phyloP scores from a whole-genome alignment of 352 stramenopile species.

The Pythium monospermum region DNA sequence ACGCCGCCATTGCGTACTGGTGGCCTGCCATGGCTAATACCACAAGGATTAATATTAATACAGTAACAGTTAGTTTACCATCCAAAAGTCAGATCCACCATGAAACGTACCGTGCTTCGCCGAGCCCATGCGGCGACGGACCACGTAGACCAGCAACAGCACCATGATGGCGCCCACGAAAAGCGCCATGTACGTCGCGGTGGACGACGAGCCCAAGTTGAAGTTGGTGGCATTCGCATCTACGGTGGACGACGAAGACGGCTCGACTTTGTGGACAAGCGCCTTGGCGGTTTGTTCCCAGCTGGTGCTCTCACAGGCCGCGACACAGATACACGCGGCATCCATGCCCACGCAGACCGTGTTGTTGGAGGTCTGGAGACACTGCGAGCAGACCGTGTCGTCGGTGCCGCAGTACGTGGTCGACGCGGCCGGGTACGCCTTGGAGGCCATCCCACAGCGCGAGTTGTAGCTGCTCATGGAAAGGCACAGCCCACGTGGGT shows the following conservation, averaged over 20 bases:
- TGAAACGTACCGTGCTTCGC: conserved; percentile 21
- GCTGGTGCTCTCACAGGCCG: conserved; percentile 35
- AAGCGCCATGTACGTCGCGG: too few relatives aligned
- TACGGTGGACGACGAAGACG: not conserved
- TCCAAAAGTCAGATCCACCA: too few relatives aligned
- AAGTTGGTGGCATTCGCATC: not conserved
- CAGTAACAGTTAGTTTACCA: too few relatives aligned
- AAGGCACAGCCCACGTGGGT: conserved; percentile 7
- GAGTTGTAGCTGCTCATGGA: conserved; percentile 4
- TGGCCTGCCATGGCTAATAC: too few relatives aligned
- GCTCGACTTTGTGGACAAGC: conserved; percentile 17
- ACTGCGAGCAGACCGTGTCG: conserved; percentile 32
- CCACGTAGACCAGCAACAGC: not conserved
- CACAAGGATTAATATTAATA: too few relatives aligned
- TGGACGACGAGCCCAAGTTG: not conserved
- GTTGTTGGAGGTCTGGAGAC: conserved; percentile 14
- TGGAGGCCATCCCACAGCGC: conserved; percentile 26
- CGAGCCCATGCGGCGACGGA: conserved; percentile 25
- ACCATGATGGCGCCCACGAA: not conserved
- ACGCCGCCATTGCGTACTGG: too few relatives aligned
- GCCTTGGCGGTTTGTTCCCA: conserved; percentile 28
- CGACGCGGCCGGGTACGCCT: conserved; percentile 38
- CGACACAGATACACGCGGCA: conserved; percentile 33
- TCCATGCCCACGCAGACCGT: conserved; percentile 31
- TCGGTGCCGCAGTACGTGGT: conserved; percentile 40